Evolutionary conservation across 768 basidiomycete genomes (phyloP), one percentile per base, ranked within the genome.

Genomic region (Megacollybia marginata): DNA sequence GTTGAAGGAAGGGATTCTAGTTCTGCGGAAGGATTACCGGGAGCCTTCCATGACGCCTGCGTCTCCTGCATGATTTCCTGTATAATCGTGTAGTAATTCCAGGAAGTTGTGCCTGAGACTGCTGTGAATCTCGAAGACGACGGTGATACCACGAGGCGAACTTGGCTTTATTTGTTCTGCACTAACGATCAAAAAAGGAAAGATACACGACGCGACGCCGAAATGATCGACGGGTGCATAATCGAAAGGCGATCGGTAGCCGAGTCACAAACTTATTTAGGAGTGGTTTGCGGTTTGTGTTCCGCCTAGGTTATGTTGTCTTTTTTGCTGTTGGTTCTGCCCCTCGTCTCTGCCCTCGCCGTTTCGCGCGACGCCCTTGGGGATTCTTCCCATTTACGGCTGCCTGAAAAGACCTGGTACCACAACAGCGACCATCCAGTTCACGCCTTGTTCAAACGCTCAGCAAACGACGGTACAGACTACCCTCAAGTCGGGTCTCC

Each of bases 1-100:
- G 62, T 62, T 90, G 64, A 85, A 80, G 68, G 75, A 74, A 42
- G 83, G 83, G 35, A 70, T 80, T 28, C 67, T 91, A 46, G 70
- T 80, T 15, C 65, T 88, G 60, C 70, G 79, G 56, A 71, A 66
- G 55, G 67, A 65, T 28, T 71, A 62, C 51, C 59, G 63, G 44
- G 66, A 61, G 50, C 59, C 56, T 4, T 64, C 68, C n/a, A 28
- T 28, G 23, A 61, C 60, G 15, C 68, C 68, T 13, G 42, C 48
- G 32, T 50, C 52, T 9, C 33, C 46, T 13, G 38, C 18, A 18
- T 40, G 18, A 40, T 28, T 28, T 28, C 23, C 23, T 28, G 23
- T 28, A 28, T 28, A 6, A 28, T 28, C 23, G 23, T 28, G 23
- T 28, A 28, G 23, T 28, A 28, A 28, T 28, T 28, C 6, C 23